A percentile compares a stretch with the other conserved stretches of the same genome.
These are phyloP conservation scores for Desmodesmus armatus DNA, from an alignment of 139 green algal genomes.

Conservation along the genomic window DNA sequence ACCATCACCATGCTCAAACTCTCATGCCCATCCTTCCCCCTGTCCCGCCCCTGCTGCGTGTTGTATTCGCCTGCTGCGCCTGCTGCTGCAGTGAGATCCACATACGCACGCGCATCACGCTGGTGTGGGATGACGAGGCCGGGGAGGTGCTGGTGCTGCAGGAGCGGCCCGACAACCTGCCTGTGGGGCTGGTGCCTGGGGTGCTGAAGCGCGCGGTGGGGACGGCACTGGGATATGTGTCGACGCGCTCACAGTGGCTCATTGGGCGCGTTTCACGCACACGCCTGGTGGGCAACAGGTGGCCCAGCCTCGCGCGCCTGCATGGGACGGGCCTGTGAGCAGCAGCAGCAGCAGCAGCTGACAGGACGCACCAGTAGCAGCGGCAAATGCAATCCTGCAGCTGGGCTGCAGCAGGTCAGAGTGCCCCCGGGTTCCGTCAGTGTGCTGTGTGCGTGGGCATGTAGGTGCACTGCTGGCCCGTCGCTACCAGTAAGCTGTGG, in stretches of 20 bases:
- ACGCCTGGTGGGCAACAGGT: neutral
- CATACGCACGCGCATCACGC: conserved; percentile 26
- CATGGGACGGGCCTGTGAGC: conserved; percentile 32
- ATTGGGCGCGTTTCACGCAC: conserved; percentile 10
- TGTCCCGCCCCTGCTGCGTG: neutral
- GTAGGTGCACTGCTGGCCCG: too few relatives aligned
- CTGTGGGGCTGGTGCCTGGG: conserved; percentile 20
- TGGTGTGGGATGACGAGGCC: conserved; percentile 41
- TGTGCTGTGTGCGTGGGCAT: too few relatives aligned
- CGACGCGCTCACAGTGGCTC: conserved; percentile 28
- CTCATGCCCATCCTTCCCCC: neutral
- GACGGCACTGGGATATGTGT: neutral
- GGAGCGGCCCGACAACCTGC: conserved; percentile 39
- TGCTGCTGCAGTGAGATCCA: conserved; percentile 22
- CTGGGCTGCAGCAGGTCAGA: too few relatives aligned
- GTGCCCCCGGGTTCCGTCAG: too few relatives aligned
- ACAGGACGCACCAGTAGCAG: too few relatives aligned
- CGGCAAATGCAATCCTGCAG: neutral
- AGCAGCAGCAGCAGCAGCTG: neutral
- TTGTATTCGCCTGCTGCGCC: neutral
- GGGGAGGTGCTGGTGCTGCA: conserved; percentile 38
- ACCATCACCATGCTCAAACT: neutral
- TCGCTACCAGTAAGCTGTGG: too few relatives aligned
- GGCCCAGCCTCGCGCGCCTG: conserved; percentile 5
- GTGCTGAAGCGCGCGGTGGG: conserved; percentile 9